Evolutionary conservation across 2,329 filamentous ascomycete genomes (phyloP), one percentile per base, ranked within the genome.

Genomic region (Sphaerulina musiva): DNA sequence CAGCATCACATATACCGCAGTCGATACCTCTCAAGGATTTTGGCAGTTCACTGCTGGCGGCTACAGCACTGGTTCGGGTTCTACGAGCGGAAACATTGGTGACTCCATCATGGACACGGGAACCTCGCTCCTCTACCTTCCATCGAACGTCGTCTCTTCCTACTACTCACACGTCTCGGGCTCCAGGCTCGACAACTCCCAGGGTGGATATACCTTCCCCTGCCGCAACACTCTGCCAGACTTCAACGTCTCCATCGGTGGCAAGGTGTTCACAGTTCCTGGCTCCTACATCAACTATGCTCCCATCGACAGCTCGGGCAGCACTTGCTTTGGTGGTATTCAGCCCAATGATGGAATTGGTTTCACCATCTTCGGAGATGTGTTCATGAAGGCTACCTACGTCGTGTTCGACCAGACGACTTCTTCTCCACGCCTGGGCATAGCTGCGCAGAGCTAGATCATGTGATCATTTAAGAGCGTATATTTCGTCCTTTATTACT

Each of bases 301-400:
- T 0, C 72, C 76, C 6, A 57, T 74, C 47, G 60, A 65, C 8
- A 56, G 64, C 7, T 70, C 69, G n/a, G 67, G 67, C 56, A 63
- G 62, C 34, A 70, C 64, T 53, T 93, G 89, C 76, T 91, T 81
- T 69, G 88, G 88, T 52, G 89, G 87, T 46, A 79, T 95, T 59
- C 89, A 93, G 75, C 76, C 72, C 59, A 76, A 79, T 62, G 65
- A 70, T 1, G 79, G 77, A n/a, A 70, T 85, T 45, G 77, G 76
- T 5, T 77, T 84, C 59, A 81, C 78, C 53, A 89, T 95, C 65
- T 80, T 91, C 53, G 89, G 89, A 8, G 87, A 91, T 57, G 62
- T 70, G 53, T 70, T 90, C 74, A 78, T 93, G 61, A 93, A 93
- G 80, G 80, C 80, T 52, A 76, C 87, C 59, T 90, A 86, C 66